Evolutionary conservation across 2,329 filamentous ascomycete species (phyloP), one percentile per base, ranked within the genome.

Genomic region (Ramichloridium luteum): DNA sequence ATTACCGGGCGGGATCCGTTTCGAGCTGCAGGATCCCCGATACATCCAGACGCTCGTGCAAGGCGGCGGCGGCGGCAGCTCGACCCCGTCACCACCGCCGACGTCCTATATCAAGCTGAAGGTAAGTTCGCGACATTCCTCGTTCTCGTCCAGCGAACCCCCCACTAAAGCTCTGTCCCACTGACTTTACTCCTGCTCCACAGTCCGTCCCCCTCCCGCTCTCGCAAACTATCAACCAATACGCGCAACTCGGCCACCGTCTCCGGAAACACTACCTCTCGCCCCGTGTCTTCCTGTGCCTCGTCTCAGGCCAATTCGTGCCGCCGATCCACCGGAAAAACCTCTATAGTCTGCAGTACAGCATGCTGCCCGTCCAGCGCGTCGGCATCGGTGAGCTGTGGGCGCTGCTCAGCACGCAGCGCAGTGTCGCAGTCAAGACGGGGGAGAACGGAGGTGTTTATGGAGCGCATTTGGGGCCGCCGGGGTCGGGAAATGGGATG

Each of bases 191-290:
- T 16, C 8, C n/a, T n/a, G n/a, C n/a, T n/a, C 16, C 27, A 17
- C 45, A 90, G 77, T 88, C 88, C 3, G 80, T 93, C 5, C 88
- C 90, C 2, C 72, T 98, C 5, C 77, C 82, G 3, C 81, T 96
- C 44, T 72, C 77, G n/a, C 82, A 81, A 48, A 96, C 96, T 74
- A 96, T 98, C 58, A 74, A 92, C 38, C 86, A 96, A 50, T 98
- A 98, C 60, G 93, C 92, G 52, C 85, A 94, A 55, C 83, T 98
- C 49, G 85, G 80, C 16, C 75, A 82, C 41, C 83, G 90, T 28
- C 83, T 98, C 40, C 78, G 84, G 35, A 93, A 93, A 55, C 90
- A 98, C 60, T 98, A 98, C 55, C 68, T 96, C 26, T 88, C 85
- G 0, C 84, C 84, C 0, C 73, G 77, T 10, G 92, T 98, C 13